Evolutionary conservation across 2,329 filamentous ascomycete species (phyloP), one percentile per base, ranked within the genome.

Genomic region (Hirsutella minnesotensis): DNA sequence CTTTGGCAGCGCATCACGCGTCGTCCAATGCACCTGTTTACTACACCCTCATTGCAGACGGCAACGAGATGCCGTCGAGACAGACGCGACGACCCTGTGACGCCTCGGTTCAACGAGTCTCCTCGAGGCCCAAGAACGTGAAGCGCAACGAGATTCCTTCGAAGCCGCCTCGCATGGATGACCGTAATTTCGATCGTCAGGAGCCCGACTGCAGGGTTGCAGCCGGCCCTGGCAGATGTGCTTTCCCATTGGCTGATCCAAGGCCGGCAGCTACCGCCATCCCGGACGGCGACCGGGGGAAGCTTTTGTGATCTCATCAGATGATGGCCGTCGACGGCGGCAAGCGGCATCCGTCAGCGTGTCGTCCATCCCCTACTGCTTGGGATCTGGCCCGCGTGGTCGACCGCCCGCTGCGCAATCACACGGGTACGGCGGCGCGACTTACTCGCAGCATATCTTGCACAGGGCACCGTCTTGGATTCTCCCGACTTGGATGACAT

Each of bases 291-390:
- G 9, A 5, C 21, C 19, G 3, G 12, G 7, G 36, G 21, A 10
- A 24, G 19, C 19, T 16, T n/a, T 13, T 19, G 18, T 39, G 36
- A 38, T 42, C 18, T 31, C 40, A 42, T 41, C 40, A 43, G 21
- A 45, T 47, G 45, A 45, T 27, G 38, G 19, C 31, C 21, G 31
- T 16, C 15, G 19, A 39, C 29, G 15, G 10, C 16, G 39, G 29
- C 37, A 29, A 22, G 18, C 33, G 34, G 20, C 20, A 27, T 18
- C 12, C n/a, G 21, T 15, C n/a, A 39, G 12, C 24, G 24, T 16
- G 33, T 34, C 13, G 33, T 15, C 33, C 5, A 15, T n/a, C 29
- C 16, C 22, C 22, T 8, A 27, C 12, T 2, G 9, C 29, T 29
- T 34, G 13, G 22, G 15, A 30, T 9, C 24, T 41, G 21, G 20